Percentiles rank a stretch among this genome's conserved stretches.
Conservation (phyloP, 2,329 filamentous ascomycete species). For the Pseudocercospora pini-densiflorae region DNA sequence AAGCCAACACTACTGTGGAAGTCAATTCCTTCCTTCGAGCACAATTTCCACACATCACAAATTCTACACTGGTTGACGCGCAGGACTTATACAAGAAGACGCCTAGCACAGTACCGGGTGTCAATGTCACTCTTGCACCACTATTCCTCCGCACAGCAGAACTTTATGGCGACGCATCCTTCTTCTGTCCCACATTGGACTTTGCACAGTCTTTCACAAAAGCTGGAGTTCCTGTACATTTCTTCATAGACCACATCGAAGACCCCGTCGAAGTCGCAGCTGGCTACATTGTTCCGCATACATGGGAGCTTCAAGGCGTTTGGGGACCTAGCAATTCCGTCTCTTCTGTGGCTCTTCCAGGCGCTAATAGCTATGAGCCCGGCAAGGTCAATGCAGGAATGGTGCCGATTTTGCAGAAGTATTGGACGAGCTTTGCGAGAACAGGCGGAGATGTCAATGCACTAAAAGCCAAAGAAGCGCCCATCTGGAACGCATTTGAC, state of each 20-base stretch:
- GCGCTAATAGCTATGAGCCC: slow-evolving; percentile 2
- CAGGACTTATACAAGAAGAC: background rate
- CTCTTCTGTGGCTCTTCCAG: background rate
- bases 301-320: slow-evolving; percentile 1
- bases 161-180: slow-evolving; percentile 3
- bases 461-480: background rate
- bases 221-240: slow-evolving; percentile 4
- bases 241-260: slow-evolving; percentile 8
- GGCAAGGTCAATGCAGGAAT: background rate
- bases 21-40: slow-evolving; percentile 59
- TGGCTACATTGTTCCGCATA: slow-evolving; percentile 1
- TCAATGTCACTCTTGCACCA: background rate
- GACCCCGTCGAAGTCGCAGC: slow-evolving; percentile 6
- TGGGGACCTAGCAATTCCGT: background rate
- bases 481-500: slow-evolving; percentile 2
- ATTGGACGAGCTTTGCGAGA: slow-evolving; percentile 4
- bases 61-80: background rate
- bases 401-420: background rate
- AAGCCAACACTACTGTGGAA: slow-evolving; percentile 50
- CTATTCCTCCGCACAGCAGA: slow-evolving; percentile 4
- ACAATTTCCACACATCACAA: slow-evolving; percentile 41
- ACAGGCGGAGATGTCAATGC: background rate
- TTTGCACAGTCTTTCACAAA: background rate
- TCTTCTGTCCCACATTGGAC: background rate
- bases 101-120: background rate